Evolutionary conservation across 169 alveolate species (phyloP), one percentile per base, ranked within the genome.

Genomic region (Eimeria maxima): DNA sequence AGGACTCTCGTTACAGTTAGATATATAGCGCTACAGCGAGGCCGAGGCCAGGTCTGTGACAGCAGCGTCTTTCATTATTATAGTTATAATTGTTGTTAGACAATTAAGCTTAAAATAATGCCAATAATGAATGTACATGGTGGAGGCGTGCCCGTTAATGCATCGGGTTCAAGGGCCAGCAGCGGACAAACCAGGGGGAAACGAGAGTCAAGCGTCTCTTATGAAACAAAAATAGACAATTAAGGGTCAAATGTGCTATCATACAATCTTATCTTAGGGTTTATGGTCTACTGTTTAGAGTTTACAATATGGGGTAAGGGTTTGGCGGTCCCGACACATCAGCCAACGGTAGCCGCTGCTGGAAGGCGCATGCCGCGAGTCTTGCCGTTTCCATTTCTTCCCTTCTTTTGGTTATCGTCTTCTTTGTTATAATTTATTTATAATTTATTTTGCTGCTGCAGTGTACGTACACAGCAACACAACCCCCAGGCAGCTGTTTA

Each of bases 261-360:
- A 24, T 69, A 24, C 38, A 38, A 38, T 27, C 27, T 69, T 10
- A 38, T n/a, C 44, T 69, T 69, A 24, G 80, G 80, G 60, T 29
- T 55, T 74, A 38, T 47, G 87, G 60, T 38, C 16, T 74, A 74
- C 24, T 47, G 87, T 38, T 74, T 38, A 74, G 55, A 55, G 87
- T 27, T 74, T 38, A 74, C 2, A n/a, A 2, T 74, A 14, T 38
- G 33, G 81, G 44, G 22, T 71, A 1, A 24, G 71, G 18, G 27
- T 60, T 60, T 60, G 71, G 24, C 80, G 80, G 80, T 11, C 27
- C 80, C 80, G 44, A n/a, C 80, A 69, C 44, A 3, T 24, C 80
- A 69, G 38, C 45, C 80, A 69, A 38, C 80, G 38, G 80, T 38
- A 69, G 80, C 80, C 20, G 80, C 80, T 38, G 11, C 38, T 11